Evolutionary conservation across 2,329 filamentous ascomycete genomes (phyloP).

Genomic region (Aspergillus fijiensis): DNA sequence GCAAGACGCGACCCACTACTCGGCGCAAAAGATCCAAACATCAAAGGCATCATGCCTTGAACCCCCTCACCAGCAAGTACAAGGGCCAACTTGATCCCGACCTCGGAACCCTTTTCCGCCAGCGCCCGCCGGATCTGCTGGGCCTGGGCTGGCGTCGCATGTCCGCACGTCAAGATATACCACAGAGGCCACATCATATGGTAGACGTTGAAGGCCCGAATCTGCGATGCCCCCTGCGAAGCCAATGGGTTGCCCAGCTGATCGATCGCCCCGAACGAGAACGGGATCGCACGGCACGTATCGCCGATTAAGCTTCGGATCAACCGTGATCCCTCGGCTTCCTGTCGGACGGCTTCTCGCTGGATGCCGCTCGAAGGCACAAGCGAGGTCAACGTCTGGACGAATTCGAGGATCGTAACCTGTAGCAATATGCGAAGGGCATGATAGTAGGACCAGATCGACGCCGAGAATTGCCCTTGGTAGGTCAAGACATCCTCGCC

Average conservation of each 20-base stretch:
- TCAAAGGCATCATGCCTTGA: background rate
- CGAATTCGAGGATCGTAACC: slow-evolving; percentile 29
- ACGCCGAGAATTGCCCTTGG: slow-evolving; percentile 26
- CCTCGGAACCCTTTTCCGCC: slow-evolving; percentile 28
- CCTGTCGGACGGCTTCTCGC: slow-evolving; percentile 2
- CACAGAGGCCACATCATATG: slow-evolving; percentile 41
- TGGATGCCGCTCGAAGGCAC: slow-evolving; percentile 10
- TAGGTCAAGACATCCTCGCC: slow-evolving; percentile 36
- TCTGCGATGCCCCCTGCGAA: slow-evolving; percentile 15
- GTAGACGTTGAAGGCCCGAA: slow-evolving; percentile 35
- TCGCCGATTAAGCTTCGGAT: slow-evolving; percentile 38
- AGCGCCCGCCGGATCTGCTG: slow-evolving; percentile 30
- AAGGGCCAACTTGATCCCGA: slow-evolving; percentile 38
- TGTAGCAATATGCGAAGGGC: slow-evolving; percentile 36
- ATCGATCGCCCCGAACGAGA: slow-evolving; percentile 35
- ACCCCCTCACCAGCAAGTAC: slow-evolving; percentile 24
- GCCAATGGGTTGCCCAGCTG: slow-evolving; percentile 27
- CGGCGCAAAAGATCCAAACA: background rate
- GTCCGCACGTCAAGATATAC: slow-evolving; percentile 34
- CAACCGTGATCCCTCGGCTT: slow-evolving; percentile 17
- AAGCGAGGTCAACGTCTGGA: slow-evolving; percentile 18
- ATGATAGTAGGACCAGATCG: slow-evolving; percentile 40
- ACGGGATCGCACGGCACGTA: slow-evolving; percentile 37
- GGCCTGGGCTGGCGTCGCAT: slow-evolving; percentile 32
- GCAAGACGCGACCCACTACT: background rate